Conservation (phyloP, 2,329 filamentous ascomycete species). For the Canariomyces notabilis region DNA sequence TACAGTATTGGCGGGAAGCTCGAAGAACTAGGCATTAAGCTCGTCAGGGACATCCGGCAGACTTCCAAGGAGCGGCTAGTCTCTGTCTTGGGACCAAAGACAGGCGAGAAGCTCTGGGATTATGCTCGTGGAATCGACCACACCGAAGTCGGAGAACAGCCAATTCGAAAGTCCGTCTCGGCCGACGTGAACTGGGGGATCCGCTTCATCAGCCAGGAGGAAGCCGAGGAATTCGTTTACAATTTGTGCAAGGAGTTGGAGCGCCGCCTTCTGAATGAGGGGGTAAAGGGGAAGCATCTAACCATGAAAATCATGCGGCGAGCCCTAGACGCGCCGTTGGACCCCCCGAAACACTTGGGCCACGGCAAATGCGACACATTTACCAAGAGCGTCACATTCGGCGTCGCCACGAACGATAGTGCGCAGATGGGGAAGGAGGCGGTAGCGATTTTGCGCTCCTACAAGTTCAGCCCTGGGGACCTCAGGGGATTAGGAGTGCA, state of each 20-base stretch:
- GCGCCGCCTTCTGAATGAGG: constrained; percentile 72
- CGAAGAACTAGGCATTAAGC: constrained; percentile 76
- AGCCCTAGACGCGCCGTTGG: constrained; percentile 77
- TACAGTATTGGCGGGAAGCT: constrained; percentile 83
- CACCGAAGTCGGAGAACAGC: constrained; percentile 79
- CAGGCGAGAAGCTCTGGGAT: constrained; percentile 83
- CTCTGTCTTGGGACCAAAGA: constrained; percentile 79
- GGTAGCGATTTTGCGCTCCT: constrained; percentile 74
- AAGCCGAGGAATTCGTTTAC: constrained; percentile 86
- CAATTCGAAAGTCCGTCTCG: constrained; percentile 86
- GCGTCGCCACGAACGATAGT: constrained; percentile 74
- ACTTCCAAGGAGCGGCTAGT: constrained; percentile 71
- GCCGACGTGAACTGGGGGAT: constrained; percentile 99
- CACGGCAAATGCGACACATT: constrained; percentile 94
- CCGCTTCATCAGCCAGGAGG: constrained; percentile 83
- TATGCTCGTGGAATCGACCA: constrained; percentile 85
- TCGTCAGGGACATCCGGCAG: constrained; percentile 77
- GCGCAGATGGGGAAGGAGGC: constrained; percentile 74
- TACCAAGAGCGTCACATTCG: constrained; percentile 80
- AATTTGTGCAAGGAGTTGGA: constrained; percentile 83
- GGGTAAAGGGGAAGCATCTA: constrained; percentile 80
- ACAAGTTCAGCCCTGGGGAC: constrained; percentile 82
- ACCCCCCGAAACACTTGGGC: constrained; percentile 87
- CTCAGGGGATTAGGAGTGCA: constrained; percentile 89
- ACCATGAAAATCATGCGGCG: constrained; percentile 95